Base-by-base conservation (phyloP, 2,329 filamentous ascomycete genomes). In the Chalaropsis ovoidea region DNA sequence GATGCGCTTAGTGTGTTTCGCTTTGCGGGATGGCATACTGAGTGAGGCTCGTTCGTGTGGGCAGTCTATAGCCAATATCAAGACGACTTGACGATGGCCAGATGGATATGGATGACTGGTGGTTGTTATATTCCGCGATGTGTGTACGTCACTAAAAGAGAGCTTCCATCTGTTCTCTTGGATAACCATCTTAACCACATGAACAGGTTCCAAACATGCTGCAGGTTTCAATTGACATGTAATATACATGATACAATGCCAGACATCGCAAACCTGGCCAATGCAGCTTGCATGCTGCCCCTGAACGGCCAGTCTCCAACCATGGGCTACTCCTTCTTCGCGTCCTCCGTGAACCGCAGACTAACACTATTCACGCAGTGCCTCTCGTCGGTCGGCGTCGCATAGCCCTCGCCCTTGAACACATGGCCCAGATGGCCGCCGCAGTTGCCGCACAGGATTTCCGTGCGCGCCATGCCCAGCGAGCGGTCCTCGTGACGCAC, bases 301-400 rank as follows among this genome's bases (percentile, higher is more conserved):
- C 11, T 52, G 10, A 2, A 52, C 35, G 8, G 47, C 6, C 24
- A 52, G 47, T 52, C 47, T 2, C 24, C 17, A 22, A 35, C 54
- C 31, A 58, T n/a, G n/a, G 31, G 27, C 54, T 39, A 58, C 27
- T n/a, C 27, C 42, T 65, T 61, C 27, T 42, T 54, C 27, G 15
- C 64, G 2, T 67, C 49, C 10, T 67, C 66, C 13, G 60, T 82
- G 73, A 99, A 97, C 71, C 86, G 94, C 76, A 97, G 78, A 74
- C 89, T 95, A 64, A 97, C 78, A 72, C 90, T 94, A 74, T 97
- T 99, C 67, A 99, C 94, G 73, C 94, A 99, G 78, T 99, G 94
- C 68, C 94, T 82, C 83, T 99, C 94, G 74, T 99, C 88, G 22
- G 92, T 97, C 4, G 94, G 91, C 24, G 88, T 95, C 7, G 81